These are phyloP conservation scores for Cladobotryum protrusum DNA, from an alignment of 2,329 filamentous ascomycete genomes.

Conservation along the genomic window DNA sequence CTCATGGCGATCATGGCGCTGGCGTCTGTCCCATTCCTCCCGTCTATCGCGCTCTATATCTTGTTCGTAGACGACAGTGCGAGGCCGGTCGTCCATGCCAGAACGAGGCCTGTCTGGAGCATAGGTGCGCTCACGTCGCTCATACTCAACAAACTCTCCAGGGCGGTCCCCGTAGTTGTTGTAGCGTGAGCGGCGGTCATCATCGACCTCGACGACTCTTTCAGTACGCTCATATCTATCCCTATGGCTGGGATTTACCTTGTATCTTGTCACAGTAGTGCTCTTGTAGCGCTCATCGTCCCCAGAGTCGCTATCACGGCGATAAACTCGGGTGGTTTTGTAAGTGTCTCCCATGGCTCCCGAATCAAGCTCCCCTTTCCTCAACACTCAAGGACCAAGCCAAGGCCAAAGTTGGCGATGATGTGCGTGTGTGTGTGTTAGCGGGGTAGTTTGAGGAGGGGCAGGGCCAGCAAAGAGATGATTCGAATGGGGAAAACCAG, in stretches of 20 bases:
- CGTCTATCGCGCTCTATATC: constrained; percentile 35
- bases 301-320: constrained; percentile 24
- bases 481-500: neutral
- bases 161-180: constrained; percentile 34
- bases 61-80: constrained; percentile 39
- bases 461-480: constrained; percentile 6
- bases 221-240: constrained; percentile 36
- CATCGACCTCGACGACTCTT: constrained; percentile 37
- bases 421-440: neutral
- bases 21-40: constrained; percentile 39
- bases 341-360: constrained; percentile 29
- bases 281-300: constrained; percentile 42
- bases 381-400: neutral
- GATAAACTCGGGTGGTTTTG: constrained; percentile 27
- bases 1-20: constrained; percentile 36
- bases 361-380: neutral
- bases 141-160: constrained; percentile 36
- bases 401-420: neutral
- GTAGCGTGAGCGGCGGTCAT: constrained; percentile 40
- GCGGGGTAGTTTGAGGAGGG: no score
- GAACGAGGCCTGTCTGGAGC: constrained; percentile 47
- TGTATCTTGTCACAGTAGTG: constrained; percentile 48
- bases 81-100: constrained; percentile 39
- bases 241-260: constrained; percentile 37
- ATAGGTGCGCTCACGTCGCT: constrained; percentile 34